phyloP scores from a whole-genome alignment of 352 stramenopile genomes.

The Pythium dissimile region DNA sequence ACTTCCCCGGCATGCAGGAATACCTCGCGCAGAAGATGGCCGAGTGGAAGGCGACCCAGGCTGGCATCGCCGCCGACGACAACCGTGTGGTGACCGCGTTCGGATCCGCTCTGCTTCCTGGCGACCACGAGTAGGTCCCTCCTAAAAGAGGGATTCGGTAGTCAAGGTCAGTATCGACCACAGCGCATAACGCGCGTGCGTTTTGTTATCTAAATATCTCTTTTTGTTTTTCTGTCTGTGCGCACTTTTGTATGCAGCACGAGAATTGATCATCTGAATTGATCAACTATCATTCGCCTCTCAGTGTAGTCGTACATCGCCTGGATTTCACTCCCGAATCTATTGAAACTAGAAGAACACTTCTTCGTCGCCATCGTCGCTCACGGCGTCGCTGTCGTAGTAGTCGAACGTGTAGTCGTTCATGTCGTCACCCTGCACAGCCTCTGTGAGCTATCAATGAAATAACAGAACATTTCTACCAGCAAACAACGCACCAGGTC shows the following conservation, averaged over 20 bases:
- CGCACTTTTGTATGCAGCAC: not conserved
- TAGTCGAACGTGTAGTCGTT: slow-evolving; percentile 84
- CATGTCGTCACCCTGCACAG: slow-evolving; percentile 49
- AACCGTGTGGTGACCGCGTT: slow-evolving; percentile 37
- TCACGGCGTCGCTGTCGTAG: slow-evolving; percentile 70
- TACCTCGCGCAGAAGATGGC: slow-evolving; percentile 55
- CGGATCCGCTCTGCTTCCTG: slow-evolving; percentile 42
- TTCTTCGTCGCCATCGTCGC: slow-evolving; percentile 68
- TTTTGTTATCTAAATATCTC: slow-evolving; percentile 24
- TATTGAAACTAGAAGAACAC: slow-evolving; percentile 54
- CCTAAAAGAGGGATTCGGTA: not conserved
- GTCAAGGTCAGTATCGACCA: too few relatives aligned
- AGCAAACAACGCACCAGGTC: slow-evolving; percentile 32
- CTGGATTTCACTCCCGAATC: not conserved
- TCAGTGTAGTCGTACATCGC: slow-evolving; percentile 7
- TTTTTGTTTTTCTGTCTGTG: slow-evolving; percentile 19
- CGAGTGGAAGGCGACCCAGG: slow-evolving; percentile 39
- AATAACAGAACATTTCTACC: not conserved
- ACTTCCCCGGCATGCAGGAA: slow-evolving; percentile 77
- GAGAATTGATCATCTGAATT: too few relatives aligned
- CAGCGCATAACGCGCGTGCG: not conserved
- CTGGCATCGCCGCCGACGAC: slow-evolving; percentile 44
- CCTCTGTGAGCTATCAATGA: not conserved
- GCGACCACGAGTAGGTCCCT: slow-evolving; percentile 43
- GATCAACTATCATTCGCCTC: not conserved